Percentiles rank a stretch among this genome's conserved stretches.
Evolutionary conservation across 2,329 filamentous ascomycete genomes (phyloP).

Genomic region (Endocalyx cinctus): DNA sequence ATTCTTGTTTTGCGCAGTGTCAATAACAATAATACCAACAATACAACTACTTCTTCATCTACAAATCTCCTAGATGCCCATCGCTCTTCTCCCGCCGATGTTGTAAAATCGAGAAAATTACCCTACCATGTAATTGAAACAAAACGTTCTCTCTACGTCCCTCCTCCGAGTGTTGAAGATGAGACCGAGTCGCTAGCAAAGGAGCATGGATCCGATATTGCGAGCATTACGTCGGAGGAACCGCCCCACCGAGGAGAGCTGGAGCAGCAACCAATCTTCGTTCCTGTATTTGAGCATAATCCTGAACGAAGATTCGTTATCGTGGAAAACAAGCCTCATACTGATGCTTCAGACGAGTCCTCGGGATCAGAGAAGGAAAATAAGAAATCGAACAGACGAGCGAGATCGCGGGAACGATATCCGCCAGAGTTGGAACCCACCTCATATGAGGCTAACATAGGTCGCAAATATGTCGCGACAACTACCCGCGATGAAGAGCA

Average conservation of each 20-base stretch:
- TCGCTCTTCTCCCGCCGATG: too few species aligned
- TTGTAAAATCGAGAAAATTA: too few species aligned
- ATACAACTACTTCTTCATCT: too few species aligned
- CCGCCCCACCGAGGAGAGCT: slow-evolving; percentile 57
- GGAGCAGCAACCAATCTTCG: slow-evolving; percentile 64
- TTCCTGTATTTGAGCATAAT: slow-evolving; percentile 56
- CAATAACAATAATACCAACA: too few species aligned
- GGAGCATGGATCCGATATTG: slow-evolving; percentile 45
- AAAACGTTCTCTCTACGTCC: slow-evolving; percentile 40
- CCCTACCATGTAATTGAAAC: slow-evolving; percentile 17
- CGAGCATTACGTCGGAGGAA: slow-evolving; percentile 44
- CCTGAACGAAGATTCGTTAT: slow-evolving; percentile 64
- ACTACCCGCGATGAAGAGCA: slow-evolving; percentile 22
- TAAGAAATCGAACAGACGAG: slow-evolving; percentile 12
- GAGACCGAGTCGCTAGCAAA: slow-evolving; percentile 58
- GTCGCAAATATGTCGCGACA: slow-evolving; percentile 34
- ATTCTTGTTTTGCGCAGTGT: too few species aligned
- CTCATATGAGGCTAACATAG: slow-evolving; percentile 38
- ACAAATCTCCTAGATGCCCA: too few species aligned
- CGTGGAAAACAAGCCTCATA: slow-evolving; percentile 36
- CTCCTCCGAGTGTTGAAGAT: slow-evolving; percentile 65
- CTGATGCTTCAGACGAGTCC: slow-evolving; percentile 22
- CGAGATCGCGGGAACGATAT: slow-evolving; percentile 12
- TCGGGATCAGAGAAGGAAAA: slow-evolving; percentile 16
- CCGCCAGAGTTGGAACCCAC: slow-evolving; percentile 15